Base-by-base conservation (phyloP, 75 land plant genomes). In the Pseudotsuga menziesii region DNA sequence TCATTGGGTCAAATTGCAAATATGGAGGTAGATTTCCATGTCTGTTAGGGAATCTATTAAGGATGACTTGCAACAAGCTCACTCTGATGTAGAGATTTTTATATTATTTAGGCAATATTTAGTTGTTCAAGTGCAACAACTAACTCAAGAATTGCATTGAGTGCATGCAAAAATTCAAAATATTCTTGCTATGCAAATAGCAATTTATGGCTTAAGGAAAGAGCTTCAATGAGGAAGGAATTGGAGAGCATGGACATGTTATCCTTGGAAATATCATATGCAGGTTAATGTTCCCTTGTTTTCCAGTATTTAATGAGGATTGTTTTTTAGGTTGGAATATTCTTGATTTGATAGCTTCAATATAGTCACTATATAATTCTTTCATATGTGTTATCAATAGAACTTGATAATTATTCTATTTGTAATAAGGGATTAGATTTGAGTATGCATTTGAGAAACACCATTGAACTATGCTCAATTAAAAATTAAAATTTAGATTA, bases 191-290 rank as follows among this genome's bases (percentile, higher is more conserved):
- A 73, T 94, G 86, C 80, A 76, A 61, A 74, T 78, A 57, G 91
- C 91, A 72, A 83, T 88, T 44, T 87, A 92, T 22, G 74, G 79
- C 11, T 73, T n/a, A n/a, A n/a, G n/a, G n/a, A n/a, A n/a, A n/a
- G n/a, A n/a, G n/a, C n/a, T n/a, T n/a, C n/a, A n/a, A 61, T 82
- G 84, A 57, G 88, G 89, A 67, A 88, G 90, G 96, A 91, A 77
- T 77, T 83, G 57, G 22, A 59, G 56, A 35, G 25, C 13, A 58
- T 61, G 66, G 8, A 23, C 9, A 41, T 61, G 57, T 59, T 57
- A 20, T 12, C 58, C 22, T 23, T 74, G 25, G 59, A 23, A 48
- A 8, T 4, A 48, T 13, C 8, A 59, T 58, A 25, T 56, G 57
- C 57, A 56, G 15, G 55, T 4, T 75, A 29, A 76, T 59, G 26